Percentiles rank a stretch among this genome's conserved stretches.
phyloP scores from a whole-genome alignment of 768 basidiomycete genomes.

The Amanita subjunquillea region DNA sequence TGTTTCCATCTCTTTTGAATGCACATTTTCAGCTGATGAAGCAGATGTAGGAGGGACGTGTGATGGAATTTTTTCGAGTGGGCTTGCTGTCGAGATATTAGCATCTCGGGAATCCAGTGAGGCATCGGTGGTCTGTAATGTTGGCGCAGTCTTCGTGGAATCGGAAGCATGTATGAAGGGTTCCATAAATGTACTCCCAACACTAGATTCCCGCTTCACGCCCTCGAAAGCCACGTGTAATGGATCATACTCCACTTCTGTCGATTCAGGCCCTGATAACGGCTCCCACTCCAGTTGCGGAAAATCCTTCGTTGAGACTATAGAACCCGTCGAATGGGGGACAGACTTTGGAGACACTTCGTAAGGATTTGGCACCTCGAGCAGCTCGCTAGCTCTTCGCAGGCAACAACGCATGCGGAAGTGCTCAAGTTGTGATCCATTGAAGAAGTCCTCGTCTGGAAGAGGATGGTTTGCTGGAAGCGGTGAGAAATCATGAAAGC shows the following conservation, averaged over 20 bases:
- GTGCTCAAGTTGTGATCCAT: constrained; percentile 14
- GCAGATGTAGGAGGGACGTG: not conserved
- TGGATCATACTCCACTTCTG: constrained; percentile 5
- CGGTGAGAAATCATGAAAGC: constrained; percentile 21
- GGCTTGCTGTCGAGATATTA: not conserved
- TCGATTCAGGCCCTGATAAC: constrained; percentile 8
- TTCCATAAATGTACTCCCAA: not conserved
- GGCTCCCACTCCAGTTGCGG: constrained; percentile 11
- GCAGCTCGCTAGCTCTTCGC: constrained; percentile 12
- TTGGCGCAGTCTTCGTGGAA: not conserved
- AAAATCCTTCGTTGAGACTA: not conserved
- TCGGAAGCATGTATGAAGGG: not conserved
- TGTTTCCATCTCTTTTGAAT: not conserved
- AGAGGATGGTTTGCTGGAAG: constrained; percentile 14
- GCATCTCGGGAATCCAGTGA: not conserved
- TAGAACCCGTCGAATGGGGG: constrained; percentile 2
- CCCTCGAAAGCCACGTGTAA: not conserved
- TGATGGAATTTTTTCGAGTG: not conserved
- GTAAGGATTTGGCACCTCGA: constrained; percentile 16
- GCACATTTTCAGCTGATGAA: not conserved
- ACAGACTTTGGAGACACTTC: constrained; percentile 10
- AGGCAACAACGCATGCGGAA: constrained; percentile 19
- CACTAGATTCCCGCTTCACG: not conserved
- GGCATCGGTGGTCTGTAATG: not conserved
- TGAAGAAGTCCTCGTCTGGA: constrained; percentile 14